A percentile compares a stretch with the other conserved stretches of the same genome.
phyloP scores from a whole-genome alignment of 306 rosid species.

The Dryas octopetala region DNA sequence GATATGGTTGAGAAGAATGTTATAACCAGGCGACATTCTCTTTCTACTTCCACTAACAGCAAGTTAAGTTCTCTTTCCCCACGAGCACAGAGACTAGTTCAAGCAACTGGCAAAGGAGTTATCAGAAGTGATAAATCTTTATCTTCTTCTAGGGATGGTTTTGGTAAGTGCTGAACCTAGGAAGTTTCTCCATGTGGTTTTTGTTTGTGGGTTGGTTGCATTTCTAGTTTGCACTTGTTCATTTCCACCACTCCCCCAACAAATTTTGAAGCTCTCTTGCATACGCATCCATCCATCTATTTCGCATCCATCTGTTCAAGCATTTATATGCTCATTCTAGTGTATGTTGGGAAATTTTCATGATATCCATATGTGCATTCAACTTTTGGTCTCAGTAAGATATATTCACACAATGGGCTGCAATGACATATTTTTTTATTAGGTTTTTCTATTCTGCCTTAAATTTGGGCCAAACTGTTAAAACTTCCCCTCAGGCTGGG shows the following conservation, averaged over 20 bases:
- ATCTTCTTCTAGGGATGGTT: conserved; percentile 35
- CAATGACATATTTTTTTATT: not conserved
- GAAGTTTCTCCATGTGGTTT: not conserved
- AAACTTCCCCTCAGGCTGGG: not conserved
- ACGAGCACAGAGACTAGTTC: conserved; percentile 27
- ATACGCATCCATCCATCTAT: not conserved
- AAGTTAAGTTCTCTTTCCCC: conserved; percentile 33
- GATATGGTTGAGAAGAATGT: conserved; percentile 32
- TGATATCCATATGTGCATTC: not conserved
- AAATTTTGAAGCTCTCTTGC: not conserved
- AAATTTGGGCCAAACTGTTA: not conserved
- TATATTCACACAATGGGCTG: not conserved
- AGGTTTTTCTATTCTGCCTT: not conserved
- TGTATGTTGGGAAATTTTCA: conserved; percentile 1
- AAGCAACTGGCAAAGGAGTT: conserved; percentile 24
- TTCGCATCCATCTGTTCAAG: not conserved
- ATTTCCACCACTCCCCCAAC: not conserved
- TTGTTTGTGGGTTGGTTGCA: not conserved
- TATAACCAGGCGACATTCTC: conserved; percentile 34
- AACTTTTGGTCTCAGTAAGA: not conserved
- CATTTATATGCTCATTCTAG: not conserved
- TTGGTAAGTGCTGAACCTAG: conserved; percentile 26
- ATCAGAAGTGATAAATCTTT: conserved; percentile 37
- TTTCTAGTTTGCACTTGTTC: not conserved
- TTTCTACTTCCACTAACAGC: conserved; percentile 39